Percentiles rank a stretch among this genome's conserved stretches.
Evolutionary conservation across 2,329 filamentous ascomycete genomes (phyloP).

Genomic region (Fusarium continuum): DNA sequence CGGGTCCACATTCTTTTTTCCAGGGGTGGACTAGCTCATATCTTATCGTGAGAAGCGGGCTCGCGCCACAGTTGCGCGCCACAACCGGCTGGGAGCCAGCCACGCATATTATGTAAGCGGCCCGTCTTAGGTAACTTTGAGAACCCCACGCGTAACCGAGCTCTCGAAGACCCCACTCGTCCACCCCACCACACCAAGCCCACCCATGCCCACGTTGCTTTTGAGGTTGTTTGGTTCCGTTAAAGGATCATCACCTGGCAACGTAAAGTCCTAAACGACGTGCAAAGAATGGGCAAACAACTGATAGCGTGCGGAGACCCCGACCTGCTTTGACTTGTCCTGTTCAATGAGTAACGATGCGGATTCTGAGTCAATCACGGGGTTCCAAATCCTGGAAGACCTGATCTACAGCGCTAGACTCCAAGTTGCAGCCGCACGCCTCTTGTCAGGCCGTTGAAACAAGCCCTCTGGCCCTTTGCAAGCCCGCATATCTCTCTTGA

Average conservation of each 20-base stretch:
- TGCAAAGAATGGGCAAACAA: conserved; percentile 1
- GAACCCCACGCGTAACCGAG: conserved; percentile 9
- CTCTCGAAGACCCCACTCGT: conserved; percentile 1
- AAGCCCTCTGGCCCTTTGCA: conserved; percentile 20
- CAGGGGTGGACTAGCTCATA: conserved; percentile 33
- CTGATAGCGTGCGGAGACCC: neutral
- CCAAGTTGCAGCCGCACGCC: conserved; percentile 19
- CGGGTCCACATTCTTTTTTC: conserved; percentile 30
- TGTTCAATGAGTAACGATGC: neutral
- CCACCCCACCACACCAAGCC: neutral
- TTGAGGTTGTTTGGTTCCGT: conserved; percentile 14
- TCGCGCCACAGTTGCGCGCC: neutral
- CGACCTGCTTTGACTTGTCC: neutral
- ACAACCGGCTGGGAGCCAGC: neutral
- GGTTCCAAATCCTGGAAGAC: conserved; percentile 3
- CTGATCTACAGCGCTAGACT: conserved; percentile 23
- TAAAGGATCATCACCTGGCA: conserved; percentile 18
- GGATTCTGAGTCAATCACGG: neutral
- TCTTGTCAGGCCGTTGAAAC: conserved; percentile 37
- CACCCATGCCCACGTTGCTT: conserved; percentile 30
- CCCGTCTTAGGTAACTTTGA: neutral
- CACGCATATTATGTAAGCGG: neutral
- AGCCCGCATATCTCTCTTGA: conserved; percentile 16
- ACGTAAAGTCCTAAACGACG: neutral
- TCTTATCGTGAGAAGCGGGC: no score